Percentiles rank a stretch among this genome's conserved stretches.
Conservation (phyloP, 2,329 filamentous ascomycete genomes). For the Colletotrichum tropicicola region DNA sequence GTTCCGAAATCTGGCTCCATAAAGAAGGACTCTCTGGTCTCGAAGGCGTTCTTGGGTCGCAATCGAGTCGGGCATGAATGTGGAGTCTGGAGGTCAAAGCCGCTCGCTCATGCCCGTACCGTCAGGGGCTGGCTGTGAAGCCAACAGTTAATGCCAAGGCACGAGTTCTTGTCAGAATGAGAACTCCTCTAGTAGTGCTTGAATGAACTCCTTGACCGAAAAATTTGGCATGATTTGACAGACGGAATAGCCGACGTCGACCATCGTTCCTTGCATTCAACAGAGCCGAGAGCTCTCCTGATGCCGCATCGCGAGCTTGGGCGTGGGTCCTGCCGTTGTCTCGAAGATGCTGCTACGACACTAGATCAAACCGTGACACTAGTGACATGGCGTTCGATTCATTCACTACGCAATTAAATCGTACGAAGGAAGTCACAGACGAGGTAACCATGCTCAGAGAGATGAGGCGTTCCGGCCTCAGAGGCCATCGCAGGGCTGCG, state of each 20-base stretch:
- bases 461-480: background rate
- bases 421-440: background rate
- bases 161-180: too few species aligned
- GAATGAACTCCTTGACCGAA: too few species aligned
- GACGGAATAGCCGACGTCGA: too few species aligned
- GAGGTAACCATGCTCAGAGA: background rate
- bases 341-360: background rate
- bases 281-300: too few species aligned
- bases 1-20: background rate
- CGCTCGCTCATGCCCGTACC: background rate
- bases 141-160: too few species aligned
- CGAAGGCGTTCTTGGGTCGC: background rate
- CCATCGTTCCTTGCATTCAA: too few species aligned
- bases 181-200: too few species aligned
- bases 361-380: background rate
- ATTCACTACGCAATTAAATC: background rate
- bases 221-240: too few species aligned
- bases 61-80: background rate
- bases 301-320: too few species aligned
- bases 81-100: background rate
- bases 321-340: background rate
- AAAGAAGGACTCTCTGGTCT: conserved; percentile 42
- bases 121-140: background rate
- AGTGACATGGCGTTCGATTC: background rate
- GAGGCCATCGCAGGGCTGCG: background rate